phyloP scores from a whole-genome alignment of 1,139 yeast species.

The Candida neerlandica region DNA sequence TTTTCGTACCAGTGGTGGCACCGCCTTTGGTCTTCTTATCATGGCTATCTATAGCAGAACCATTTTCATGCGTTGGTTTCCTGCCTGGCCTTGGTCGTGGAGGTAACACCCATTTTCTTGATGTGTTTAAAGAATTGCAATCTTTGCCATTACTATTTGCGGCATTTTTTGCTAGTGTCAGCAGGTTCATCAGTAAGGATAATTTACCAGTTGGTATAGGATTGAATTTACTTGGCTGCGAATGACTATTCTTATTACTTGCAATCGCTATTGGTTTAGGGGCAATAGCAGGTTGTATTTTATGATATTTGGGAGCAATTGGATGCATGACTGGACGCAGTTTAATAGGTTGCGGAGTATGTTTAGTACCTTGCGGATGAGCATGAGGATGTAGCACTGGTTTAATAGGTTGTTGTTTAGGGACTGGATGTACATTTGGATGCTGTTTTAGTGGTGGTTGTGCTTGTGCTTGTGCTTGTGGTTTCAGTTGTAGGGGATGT shows the following conservation, averaged over 20 bases:
- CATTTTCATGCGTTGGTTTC: slow-evolving; percentile 34
- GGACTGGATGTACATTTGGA: not conserved
- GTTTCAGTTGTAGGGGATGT: not conserved
- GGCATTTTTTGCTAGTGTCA: slow-evolving; percentile 9
- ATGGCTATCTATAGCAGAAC: slow-evolving; percentile 9
- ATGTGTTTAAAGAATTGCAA: slow-evolving; percentile 44
- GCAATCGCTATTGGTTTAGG: slow-evolving; percentile 39
- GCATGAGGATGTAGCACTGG: slow-evolving; percentile 2
- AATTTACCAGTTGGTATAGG: slow-evolving; percentile 18
- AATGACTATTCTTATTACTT: not conserved
- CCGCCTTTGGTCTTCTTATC: slow-evolving; percentile 6
- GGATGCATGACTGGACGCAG: slow-evolving; percentile 10
- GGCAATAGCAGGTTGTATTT: slow-evolving; percentile 48
- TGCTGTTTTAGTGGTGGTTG: slow-evolving; percentile 2
- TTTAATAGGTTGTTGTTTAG: slow-evolving; percentile 3
- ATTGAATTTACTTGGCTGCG: slow-evolving; percentile 13
- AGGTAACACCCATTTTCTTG: slow-evolving; percentile 65
- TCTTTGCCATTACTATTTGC: not conserved
- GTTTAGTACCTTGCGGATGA: slow-evolving; percentile 5
- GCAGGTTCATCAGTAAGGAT: slow-evolving; percentile 15
- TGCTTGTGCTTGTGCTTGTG: not conserved
- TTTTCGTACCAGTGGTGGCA: slow-evolving; percentile 8
- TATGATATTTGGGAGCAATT: slow-evolving; percentile 31
- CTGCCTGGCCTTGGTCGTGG: slow-evolving; percentile 68
- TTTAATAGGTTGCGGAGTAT: slow-evolving; percentile 3